Conservation (phyloP, 169 alveolate genomes). For the Plasmodium sp. region DNA sequence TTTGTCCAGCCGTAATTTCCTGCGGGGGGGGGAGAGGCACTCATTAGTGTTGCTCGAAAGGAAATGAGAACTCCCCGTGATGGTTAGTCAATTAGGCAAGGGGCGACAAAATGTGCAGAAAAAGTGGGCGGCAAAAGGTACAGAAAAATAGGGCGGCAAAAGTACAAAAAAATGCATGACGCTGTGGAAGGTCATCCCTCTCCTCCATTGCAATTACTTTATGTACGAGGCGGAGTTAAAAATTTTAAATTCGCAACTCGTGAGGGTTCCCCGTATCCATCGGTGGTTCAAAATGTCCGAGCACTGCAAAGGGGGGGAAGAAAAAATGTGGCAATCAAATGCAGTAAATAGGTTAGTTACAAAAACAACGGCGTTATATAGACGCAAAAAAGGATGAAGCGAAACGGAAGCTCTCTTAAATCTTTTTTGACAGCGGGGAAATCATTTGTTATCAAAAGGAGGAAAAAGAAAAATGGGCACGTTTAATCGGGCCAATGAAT, state of each 20-base stretch:
- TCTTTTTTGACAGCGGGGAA: neutral
- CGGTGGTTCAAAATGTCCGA: conserved; percentile 66
- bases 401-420: neutral
- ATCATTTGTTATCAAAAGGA: neutral
- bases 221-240: conserved; percentile 67
- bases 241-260: conserved; percentile 69
- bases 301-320: conserved; percentile 30
- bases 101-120: neutral
- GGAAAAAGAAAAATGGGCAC: neutral
- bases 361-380: neutral
- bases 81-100: neutral
- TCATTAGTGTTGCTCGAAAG: neutral
- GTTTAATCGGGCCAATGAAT: neutral
- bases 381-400: neutral
- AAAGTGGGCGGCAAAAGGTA: neutral
- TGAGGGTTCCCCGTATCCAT: conserved; percentile 71
- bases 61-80: neutral
- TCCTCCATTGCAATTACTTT: conserved; percentile 26
- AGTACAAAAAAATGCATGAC: neutral
- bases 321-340: neutral
- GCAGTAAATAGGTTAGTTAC: neutral
- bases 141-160: neutral
- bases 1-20: conserved; percentile 49
- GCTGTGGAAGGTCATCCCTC: neutral
- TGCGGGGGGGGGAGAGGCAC: neutral